Percentiles rank a stretch among this genome's conserved stretches.
Conservation (phyloP, 768 basidiomycete genomes). For the Mrakia frigida region DNA sequence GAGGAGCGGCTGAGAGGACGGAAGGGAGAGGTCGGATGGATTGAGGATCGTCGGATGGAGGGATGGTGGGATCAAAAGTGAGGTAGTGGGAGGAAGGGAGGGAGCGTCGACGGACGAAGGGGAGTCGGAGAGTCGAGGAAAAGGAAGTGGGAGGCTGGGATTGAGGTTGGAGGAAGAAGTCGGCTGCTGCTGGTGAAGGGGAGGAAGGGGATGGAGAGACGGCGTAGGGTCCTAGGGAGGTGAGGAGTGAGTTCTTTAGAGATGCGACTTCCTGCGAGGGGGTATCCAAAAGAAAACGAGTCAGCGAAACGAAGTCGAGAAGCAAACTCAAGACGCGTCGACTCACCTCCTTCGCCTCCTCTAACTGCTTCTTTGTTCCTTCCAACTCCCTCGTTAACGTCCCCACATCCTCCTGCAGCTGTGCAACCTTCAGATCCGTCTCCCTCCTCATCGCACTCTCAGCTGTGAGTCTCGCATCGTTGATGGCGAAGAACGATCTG, state of each 20-base stretch:
- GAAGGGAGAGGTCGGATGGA: slow-evolving; percentile 6
- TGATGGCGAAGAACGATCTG: slow-evolving; percentile 56
- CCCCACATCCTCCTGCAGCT: slow-evolving; percentile 41
- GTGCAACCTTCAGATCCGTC: neutral
- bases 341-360: slow-evolving; percentile 33
- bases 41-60: slow-evolving; percentile 5
- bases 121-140: neutral
- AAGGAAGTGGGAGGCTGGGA: neutral
- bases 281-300: neutral
- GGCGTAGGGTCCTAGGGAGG: neutral
- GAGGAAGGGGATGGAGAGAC: neutral
- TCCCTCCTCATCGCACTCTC: neutral
- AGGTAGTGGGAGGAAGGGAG: slow-evolving; percentile 9
- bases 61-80: neutral
- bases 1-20: neutral
- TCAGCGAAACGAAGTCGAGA: neutral
- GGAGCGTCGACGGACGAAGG: slow-evolving; percentile 7
- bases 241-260: neutral
- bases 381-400: slow-evolving; percentile 57
- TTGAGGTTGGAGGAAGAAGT: neutral
- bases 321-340: too few species aligned
- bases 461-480: slow-evolving; percentile 39
- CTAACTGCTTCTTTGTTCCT: slow-evolving; percentile 56
- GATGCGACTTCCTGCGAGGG: neutral
- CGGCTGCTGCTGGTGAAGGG: neutral